A percentile compares a stretch with the other conserved stretches of the same genome.
Evolutionary conservation across 306 rosid species (phyloP).

Genomic region (Vicia villosa): DNA sequence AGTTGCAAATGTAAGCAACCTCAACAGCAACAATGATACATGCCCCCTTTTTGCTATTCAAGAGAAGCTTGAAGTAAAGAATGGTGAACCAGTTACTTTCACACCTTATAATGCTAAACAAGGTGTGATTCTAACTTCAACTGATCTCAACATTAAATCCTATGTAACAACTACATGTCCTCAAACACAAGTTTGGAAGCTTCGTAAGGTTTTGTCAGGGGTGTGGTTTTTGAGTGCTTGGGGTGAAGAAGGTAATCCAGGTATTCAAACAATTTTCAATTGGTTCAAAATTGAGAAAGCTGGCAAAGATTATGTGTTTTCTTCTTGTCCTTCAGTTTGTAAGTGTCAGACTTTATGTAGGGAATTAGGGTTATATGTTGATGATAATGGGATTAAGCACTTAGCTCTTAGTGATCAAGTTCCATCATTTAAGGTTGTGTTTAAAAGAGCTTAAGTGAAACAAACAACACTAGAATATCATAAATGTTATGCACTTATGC

Average conservation of each 20-base stretch:
- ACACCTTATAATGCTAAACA: conserved; percentile 39
- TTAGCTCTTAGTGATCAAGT: conserved; percentile 42
- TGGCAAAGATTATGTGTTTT: conserved; percentile 45
- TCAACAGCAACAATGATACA: conserved; percentile 26
- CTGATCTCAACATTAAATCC: conserved; percentile 62
- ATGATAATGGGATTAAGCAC: conserved; percentile 37
- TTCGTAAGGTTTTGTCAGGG: conserved; percentile 40
- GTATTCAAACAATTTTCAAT: conserved; percentile 40
- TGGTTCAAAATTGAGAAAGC: conserved; percentile 73
- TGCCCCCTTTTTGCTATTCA: conserved; percentile 61
- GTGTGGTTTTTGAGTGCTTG: conserved; percentile 51
- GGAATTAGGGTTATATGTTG: conserved; percentile 39
- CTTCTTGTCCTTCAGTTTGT: conserved; percentile 67
- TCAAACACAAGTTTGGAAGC: conserved; percentile 47
- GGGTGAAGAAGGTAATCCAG: conserved; percentile 57
- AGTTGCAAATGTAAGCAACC: background rate
- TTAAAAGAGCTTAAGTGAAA: conserved; percentile 37
- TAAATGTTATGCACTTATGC: conserved; percentile 11
- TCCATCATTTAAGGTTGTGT: conserved; percentile 37
- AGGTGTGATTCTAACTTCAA: conserved; percentile 43
- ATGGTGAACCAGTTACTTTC: conserved; percentile 49
- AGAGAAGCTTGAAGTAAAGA: conserved; percentile 36
- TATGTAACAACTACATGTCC: conserved; percentile 26
- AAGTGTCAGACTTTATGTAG: conserved; percentile 52
- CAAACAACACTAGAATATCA: conserved; percentile 22